These are phyloP conservation scores for Martensiomyces pterosporus DNA, from an alignment of 192 early-diverging fungal species.

Conservation along the genomic window DNA sequence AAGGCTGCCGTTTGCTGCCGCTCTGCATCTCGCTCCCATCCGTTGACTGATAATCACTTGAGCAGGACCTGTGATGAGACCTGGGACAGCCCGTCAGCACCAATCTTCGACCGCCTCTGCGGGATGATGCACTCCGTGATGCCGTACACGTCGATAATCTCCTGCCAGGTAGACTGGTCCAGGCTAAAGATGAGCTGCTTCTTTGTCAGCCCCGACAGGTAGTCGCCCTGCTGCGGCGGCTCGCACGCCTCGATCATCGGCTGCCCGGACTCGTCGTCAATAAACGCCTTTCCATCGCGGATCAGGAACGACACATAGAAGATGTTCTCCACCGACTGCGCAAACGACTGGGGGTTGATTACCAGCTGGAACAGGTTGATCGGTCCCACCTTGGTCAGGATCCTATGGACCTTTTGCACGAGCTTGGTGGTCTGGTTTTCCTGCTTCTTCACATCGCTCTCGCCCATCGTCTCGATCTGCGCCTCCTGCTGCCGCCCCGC, in stretches of 20 bases:
- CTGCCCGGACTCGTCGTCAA: conserved; percentile 69
- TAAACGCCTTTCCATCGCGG: conserved; percentile 72
- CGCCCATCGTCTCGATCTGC: conserved; percentile 54
- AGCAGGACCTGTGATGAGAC: conserved; percentile 23
- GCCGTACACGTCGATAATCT: conserved; percentile 62
- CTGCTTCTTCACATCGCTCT: conserved; percentile 70
- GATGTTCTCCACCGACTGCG: conserved; percentile 93
- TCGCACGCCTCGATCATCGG: conserved; percentile 62
- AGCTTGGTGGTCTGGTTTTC: conserved; percentile 85
- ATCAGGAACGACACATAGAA: conserved; percentile 97
- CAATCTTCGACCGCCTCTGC: conserved; percentile 7
- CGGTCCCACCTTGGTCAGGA: conserved; percentile 55
- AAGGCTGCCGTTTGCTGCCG: too few relatives aligned
- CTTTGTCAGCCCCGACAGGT: conserved; percentile 60
- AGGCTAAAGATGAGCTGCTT: conserved; percentile 77
- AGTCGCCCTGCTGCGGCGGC: conserved; percentile 66
- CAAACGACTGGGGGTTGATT: conserved; percentile 84
- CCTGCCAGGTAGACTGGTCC: conserved; percentile 63
- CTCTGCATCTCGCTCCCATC: too few relatives aligned
- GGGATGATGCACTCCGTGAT: conserved; percentile 64
- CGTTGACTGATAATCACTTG: too few relatives aligned
- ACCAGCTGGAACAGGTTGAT: conserved; percentile 82
- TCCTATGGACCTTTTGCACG: conserved; percentile 63
- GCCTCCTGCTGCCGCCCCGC: conserved; percentile 9
- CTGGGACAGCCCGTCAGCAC: conserved; percentile 26